Evolutionary conservation across 352 stramenopile species (phyloP).

Genomic region (Pilasporangium apinafurcum): DNA sequence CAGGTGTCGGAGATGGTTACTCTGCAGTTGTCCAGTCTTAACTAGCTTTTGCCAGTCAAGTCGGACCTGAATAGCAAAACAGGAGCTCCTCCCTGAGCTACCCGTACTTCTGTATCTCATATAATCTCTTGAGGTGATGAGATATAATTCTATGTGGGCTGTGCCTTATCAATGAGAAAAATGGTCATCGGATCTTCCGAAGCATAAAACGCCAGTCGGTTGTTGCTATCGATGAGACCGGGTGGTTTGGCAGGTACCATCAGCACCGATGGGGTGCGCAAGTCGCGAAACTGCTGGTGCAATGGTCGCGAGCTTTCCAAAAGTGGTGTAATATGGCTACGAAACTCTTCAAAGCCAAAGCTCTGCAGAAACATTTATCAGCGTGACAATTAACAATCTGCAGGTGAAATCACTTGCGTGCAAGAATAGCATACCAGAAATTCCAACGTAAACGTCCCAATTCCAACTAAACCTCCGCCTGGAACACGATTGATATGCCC

Average conservation of each 20-base stretch:
- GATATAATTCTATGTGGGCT: too few species aligned
- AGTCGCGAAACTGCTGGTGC: constrained; percentile 40
- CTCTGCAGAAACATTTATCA: constrained; percentile 20
- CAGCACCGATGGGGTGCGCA: constrained; percentile 55
- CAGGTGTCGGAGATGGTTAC: too few species aligned
- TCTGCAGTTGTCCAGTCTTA: too few species aligned
- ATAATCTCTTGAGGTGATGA: too few species aligned
- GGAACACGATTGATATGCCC: constrained; percentile 67
- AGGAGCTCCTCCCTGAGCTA: too few species aligned
- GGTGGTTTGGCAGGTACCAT: constrained; percentile 61
- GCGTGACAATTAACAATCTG: not conserved
- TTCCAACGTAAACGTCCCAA: constrained; percentile 49
- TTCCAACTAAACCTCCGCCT: constrained; percentile 53
- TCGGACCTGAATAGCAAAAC: too few species aligned
- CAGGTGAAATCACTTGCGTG: not conserved
- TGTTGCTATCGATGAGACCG: constrained; percentile 14
- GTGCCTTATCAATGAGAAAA: constrained; percentile 31
- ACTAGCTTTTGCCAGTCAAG: too few species aligned
- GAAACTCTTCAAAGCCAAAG: constrained; percentile 74
- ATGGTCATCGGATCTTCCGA: constrained; percentile 63
- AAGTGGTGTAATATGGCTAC: constrained; percentile 52
- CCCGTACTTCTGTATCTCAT: too few species aligned
- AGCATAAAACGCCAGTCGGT: constrained; percentile 42
- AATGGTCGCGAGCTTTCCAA: constrained; percentile 48
- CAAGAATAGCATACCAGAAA: constrained; percentile 39